Evolutionary conservation across 192 early-diverging fungal genomes (phyloP).

Genomic region (Mortierella alpina): DNA sequence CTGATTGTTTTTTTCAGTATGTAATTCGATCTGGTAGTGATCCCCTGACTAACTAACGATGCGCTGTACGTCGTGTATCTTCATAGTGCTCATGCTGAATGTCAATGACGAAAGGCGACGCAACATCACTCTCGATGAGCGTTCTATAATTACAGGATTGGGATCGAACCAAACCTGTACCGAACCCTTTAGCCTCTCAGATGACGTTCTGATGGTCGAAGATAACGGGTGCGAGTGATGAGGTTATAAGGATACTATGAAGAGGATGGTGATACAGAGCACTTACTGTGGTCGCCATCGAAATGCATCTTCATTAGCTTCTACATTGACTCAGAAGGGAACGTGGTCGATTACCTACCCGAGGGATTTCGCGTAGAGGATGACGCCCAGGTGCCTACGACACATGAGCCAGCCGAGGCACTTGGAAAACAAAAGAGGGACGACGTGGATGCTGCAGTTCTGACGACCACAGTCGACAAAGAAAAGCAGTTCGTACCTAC

Average conservation of each 20-base stretch:
- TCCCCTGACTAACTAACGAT: not conserved
- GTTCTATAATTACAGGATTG: not conserved
- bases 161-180: not conserved
- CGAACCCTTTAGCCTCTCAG: not conserved
- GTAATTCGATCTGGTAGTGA: not conserved
- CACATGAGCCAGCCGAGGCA: not conserved
- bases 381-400: not conserved
- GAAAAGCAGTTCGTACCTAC: not conserved
- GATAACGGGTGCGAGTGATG: constrained; percentile 19
- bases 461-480: not conserved
- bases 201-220: constrained; percentile 23
- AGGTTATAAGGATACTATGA: not conserved
- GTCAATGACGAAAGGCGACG: constrained; percentile 12
- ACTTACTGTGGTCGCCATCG: too few relatives aligned
- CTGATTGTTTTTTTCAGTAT: not conserved
- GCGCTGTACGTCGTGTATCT: not conserved
- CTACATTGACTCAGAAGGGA: constrained; percentile 37
- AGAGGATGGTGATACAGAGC: too few relatives aligned
- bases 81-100: not conserved
- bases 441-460: not conserved
- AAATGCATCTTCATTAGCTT: not conserved
- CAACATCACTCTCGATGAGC: constrained; percentile 33
- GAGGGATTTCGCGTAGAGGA: constrained; percentile 2
- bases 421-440: constrained; percentile 15
- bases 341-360: constrained; percentile 21